Percentiles rank a stretch among this genome's conserved stretches.
Conservation (phyloP, 176 grass and related monocot genomes). For the Triticum monococcum region DNA sequence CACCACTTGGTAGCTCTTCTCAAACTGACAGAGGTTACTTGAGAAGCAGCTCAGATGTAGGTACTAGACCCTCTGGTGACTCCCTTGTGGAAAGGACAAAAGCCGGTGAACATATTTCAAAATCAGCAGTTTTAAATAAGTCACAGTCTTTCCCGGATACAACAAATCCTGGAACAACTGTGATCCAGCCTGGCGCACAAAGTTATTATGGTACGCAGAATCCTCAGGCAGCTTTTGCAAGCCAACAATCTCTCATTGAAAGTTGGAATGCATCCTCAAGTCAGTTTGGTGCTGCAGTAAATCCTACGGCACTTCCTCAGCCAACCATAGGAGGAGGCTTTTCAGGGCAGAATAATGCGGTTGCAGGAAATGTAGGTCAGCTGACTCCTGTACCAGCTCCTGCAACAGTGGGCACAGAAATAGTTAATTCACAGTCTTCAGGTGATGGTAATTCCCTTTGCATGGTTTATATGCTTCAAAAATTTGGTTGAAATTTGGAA, state of each 20-base stretch:
- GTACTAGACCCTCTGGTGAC: neutral
- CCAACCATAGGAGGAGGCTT: constrained; percentile 31
- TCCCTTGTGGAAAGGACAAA: constrained; percentile 27
- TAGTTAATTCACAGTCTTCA: constrained; percentile 39
- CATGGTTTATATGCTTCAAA: constrained; percentile 15
- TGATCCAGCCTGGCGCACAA: constrained; percentile 39
- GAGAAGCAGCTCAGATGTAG: constrained; percentile 44
- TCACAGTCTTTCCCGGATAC: constrained; percentile 33
- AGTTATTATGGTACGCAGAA: constrained; percentile 46
- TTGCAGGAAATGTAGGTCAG: constrained; percentile 40
- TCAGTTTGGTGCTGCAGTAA: constrained; percentile 42
- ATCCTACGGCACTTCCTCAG: constrained; percentile 33
- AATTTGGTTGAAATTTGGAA: neutral
- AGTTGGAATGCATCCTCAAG: constrained; percentile 41
- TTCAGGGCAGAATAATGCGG: constrained; percentile 35
- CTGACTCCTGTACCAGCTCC: constrained; percentile 30
- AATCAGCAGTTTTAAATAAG: constrained; percentile 32
- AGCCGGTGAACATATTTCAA: constrained; percentile 33
- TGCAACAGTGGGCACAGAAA: constrained; percentile 22
- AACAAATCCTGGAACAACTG: constrained; percentile 34
- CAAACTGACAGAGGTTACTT: constrained; percentile 27
- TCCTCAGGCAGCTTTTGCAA: constrained; percentile 40
- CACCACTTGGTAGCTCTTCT: constrained; percentile 36
- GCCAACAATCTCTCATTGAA: constrained; percentile 44
- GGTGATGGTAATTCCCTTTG: constrained; percentile 51